These are phyloP conservation scores for Pseudogymnoascus sp. DNA, from an alignment of 2,329 filamentous ascomycete species.

Conservation along the genomic window DNA sequence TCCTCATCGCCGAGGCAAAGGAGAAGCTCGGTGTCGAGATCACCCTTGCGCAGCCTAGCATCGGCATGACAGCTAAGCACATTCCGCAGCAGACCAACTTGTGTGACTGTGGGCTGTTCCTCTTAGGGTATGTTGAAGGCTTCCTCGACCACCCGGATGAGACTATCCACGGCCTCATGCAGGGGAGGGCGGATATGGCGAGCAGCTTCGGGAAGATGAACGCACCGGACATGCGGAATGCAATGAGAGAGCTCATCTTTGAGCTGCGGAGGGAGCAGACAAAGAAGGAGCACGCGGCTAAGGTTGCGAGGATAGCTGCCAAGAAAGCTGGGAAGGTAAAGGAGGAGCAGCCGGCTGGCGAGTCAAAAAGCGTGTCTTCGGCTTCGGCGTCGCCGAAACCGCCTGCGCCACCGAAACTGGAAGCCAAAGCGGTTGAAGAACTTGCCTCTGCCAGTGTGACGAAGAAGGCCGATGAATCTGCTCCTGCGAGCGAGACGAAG, in stretches of 20 bases:
- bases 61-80: conserved; percentile 62
- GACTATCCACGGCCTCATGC: conserved; percentile 63
- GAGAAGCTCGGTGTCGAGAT: conserved; percentile 44
- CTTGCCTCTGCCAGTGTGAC: neutral
- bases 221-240: conserved; percentile 52
- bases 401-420: neutral
- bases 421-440: neutral
- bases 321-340: neutral
- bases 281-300: conserved; percentile 29
- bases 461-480: neutral
- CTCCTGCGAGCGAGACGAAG: neutral
- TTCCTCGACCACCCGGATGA: conserved; percentile 69
- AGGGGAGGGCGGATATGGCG: conserved; percentile 39
- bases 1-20: conserved; percentile 66
- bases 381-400: neutral
- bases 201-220: conserved; percentile 32
- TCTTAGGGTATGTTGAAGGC: conserved; percentile 76
- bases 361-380: neutral
- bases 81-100: conserved; percentile 79
- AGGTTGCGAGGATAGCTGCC: neutral
- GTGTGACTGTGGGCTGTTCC: conserved; percentile 83
- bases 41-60: conserved; percentile 20
- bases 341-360: neutral
- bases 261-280: conserved; percentile 53
- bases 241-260: conserved; percentile 62